Evolutionary conservation across 305 asterid genomes (phyloP).

Genomic region (Rubia tinctorum): DNA sequence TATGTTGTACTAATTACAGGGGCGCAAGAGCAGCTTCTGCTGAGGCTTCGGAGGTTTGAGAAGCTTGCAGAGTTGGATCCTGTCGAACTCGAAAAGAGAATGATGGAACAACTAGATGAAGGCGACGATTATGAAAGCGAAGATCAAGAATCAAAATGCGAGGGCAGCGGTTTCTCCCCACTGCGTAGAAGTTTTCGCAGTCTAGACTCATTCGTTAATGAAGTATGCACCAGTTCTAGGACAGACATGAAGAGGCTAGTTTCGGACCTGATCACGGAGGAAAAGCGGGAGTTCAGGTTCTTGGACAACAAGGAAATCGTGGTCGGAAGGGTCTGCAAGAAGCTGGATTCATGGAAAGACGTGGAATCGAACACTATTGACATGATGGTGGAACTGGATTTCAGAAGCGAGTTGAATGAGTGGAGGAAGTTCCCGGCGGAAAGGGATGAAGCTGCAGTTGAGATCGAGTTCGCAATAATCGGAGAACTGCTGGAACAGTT

Average conservation of each 20-base stretch:
- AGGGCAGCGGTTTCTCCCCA: constrained; percentile 17
- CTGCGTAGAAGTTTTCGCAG: constrained; percentile 12
- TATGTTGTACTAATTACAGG: constrained; percentile 28
- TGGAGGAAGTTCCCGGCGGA: constrained; percentile 36
- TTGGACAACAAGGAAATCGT: constrained; percentile 29
- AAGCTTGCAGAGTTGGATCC: constrained; percentile 57
- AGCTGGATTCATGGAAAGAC: constrained; percentile 51
- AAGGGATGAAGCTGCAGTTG: constrained; percentile 34
- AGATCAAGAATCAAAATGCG: constrained; percentile 6
- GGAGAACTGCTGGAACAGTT: constrained; percentile 40
- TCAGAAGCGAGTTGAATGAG: constrained; percentile 27
- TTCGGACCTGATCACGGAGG: constrained; percentile 44
- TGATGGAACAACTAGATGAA: constrained; percentile 33
- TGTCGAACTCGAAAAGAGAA: constrained; percentile 46
- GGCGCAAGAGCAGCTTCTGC: constrained; percentile 49
- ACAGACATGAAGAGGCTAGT: constrained; percentile 38
- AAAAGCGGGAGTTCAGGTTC: constrained; percentile 21
- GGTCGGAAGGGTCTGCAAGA: constrained; percentile 40
- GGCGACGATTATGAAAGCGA: constrained; percentile 26
- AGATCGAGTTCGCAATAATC: constrained; percentile 41
- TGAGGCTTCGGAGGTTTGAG: constrained; percentile 57
- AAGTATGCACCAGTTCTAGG: constrained; percentile 29
- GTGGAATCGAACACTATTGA: constrained; percentile 46
- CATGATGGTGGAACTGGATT: constrained; percentile 56
- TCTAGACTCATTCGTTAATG: constrained; percentile 23